Evolutionary conservation across 1,284 basidiomycete species (phyloP).

Genomic region (Marasmius tenuissimus): DNA sequence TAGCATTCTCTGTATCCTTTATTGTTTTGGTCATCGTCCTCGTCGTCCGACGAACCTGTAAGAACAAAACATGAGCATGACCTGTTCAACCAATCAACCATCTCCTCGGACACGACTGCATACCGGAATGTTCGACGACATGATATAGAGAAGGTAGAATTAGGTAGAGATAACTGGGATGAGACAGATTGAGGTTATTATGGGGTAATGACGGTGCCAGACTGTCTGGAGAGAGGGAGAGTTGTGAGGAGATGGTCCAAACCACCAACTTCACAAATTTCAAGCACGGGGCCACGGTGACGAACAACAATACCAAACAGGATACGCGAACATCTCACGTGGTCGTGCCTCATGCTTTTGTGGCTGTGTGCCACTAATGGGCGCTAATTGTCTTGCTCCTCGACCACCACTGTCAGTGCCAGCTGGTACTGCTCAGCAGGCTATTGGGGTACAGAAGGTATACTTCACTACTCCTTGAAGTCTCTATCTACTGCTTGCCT

Average conservation of each 20-base stretch:
- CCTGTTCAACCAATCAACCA: background rate
- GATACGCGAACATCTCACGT: background rate
- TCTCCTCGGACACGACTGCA: background rate
- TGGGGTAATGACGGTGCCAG: background rate
- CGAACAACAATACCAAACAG: background rate
- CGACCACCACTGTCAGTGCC: too few species aligned
- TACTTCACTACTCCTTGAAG: too few species aligned
- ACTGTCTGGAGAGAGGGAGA: background rate
- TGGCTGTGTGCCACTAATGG: background rate
- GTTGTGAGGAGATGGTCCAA: background rate
- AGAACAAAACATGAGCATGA: slow-evolving; percentile 1
- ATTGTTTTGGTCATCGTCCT: slow-evolving; percentile 28
- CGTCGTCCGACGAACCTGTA: slow-evolving; percentile 14
- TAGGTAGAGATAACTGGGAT: background rate
- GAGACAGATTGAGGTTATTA: background rate
- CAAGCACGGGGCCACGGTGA: background rate
- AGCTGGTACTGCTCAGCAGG: too few species aligned
- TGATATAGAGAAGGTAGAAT: background rate
- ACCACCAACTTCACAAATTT: slow-evolving; percentile 1
- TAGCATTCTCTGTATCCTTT: slow-evolving; percentile 32
- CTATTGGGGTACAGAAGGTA: too few species aligned
- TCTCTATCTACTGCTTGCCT: too few species aligned
- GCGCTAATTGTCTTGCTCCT: too few species aligned
- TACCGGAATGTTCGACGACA: slow-evolving; percentile 13
- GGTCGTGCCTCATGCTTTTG: background rate